phyloP scores from a whole-genome alignment of 345 rosid species.

The Hirschfeldia incana region DNA sequence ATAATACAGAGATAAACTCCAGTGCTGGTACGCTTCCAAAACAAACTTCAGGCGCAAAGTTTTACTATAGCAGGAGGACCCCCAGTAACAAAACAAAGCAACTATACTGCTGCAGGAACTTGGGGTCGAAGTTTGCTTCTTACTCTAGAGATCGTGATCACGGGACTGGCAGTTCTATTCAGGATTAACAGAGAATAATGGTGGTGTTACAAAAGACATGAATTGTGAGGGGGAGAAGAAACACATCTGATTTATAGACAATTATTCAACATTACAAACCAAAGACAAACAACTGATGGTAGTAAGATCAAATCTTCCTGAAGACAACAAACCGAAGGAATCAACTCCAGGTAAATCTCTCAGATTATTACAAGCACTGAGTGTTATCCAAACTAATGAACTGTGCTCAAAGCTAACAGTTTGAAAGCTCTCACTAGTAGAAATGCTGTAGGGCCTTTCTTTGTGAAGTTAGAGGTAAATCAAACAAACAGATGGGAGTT shows the following conservation, averaged over 20 bases:
- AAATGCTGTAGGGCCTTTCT: not conserved
- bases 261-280: constrained; percentile 37
- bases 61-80: no score
- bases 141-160: constrained; percentile 51
- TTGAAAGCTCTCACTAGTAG: not conserved
- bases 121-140: constrained; percentile 69
- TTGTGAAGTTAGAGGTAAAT: constrained; percentile 36
- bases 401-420: not conserved
- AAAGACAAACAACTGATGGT: constrained; percentile 16
- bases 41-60: no score
- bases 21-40: no score
- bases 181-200: constrained; percentile 22
- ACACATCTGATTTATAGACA: constrained; percentile 7
- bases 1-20: not conserved
- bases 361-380: not conserved
- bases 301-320: no score
- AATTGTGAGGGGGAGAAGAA: constrained; percentile 14
- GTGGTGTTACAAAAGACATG: not conserved
- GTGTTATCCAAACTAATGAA: not conserved
- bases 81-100: constrained; percentile 28
- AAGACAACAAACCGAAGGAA: constrained; percentile 25
- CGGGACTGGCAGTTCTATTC: constrained; percentile 13
- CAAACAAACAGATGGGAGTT: constrained; percentile 63
- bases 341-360: constrained; percentile 36
- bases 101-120: constrained; percentile 65